Conservation (phyloP, 1,284 basidiomycete genomes). For the Amylostereum areolatum region DNA sequence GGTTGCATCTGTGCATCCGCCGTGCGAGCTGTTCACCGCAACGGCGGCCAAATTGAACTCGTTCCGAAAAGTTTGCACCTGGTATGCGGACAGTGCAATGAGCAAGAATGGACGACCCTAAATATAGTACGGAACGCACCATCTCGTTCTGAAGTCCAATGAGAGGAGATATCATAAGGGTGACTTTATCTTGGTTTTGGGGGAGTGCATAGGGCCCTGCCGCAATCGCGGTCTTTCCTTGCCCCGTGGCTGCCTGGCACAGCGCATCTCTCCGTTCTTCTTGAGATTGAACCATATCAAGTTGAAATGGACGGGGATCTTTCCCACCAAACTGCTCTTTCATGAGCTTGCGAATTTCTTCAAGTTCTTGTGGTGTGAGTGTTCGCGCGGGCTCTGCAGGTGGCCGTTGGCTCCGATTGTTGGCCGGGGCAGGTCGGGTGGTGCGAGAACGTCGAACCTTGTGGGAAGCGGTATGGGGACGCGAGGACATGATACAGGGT, state of each 20-base stretch:
- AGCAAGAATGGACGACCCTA: constrained; percentile 23
- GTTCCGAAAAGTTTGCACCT: background rate
- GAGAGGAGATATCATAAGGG: background rate
- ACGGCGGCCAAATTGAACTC: background rate
- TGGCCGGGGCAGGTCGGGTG: no score
- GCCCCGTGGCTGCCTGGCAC: background rate
- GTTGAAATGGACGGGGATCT: background rate
- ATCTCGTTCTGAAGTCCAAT: background rate
- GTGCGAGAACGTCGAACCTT: no score
- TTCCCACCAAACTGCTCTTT: background rate
- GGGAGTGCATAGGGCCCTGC: background rate
- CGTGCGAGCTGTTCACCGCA: background rate
- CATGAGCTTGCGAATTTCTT: background rate
- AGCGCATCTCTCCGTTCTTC: background rate
- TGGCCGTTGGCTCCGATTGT: background rate
- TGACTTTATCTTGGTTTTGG: background rate
- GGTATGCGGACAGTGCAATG: constrained; percentile 26
- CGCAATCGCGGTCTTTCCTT: background rate
- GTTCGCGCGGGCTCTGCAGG: background rate
- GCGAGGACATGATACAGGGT: no score
- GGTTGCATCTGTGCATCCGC: background rate
- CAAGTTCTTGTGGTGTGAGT: background rate
- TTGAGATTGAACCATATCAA: background rate
- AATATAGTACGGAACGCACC: constrained; percentile 11
- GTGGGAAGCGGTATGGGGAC: no score